Percentiles rank a stretch among this genome's conserved stretches.
These are phyloP conservation scores for Cryoendolithus antarcticus DNA, from an alignment of 2,329 filamentous ascomycete genomes.

Conservation along the genomic window DNA sequence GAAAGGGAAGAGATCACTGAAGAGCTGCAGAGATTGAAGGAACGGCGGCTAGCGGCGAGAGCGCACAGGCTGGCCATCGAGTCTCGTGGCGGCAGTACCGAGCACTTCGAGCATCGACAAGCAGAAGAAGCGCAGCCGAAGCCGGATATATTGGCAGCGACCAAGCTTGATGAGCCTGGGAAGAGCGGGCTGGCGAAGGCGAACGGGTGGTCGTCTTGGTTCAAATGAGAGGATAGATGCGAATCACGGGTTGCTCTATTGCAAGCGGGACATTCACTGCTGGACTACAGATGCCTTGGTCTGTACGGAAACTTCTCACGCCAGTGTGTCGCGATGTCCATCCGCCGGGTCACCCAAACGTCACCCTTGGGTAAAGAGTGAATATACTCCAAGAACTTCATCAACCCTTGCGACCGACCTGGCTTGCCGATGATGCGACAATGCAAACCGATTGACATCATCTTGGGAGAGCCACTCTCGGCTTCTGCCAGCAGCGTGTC, in stretches of 20 bases:
- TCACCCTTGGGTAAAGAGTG: slow-evolving; percentile 31
- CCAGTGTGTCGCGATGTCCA: background rate
- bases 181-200: slow-evolving; percentile 10
- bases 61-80: slow-evolving; percentile 35
- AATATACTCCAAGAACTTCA: slow-evolving; percentile 43
- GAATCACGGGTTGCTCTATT: background rate
- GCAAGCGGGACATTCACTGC: no score
- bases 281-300: background rate
- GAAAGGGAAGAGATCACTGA: slow-evolving; percentile 71
- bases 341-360: slow-evolving; percentile 34
- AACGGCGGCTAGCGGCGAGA: slow-evolving; percentile 33
- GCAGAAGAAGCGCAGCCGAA: slow-evolving; percentile 11
- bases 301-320: background rate
- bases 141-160: slow-evolving; percentile 15
- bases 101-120: slow-evolving; percentile 13
- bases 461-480: slow-evolving; percentile 36
- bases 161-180: slow-evolving; percentile 13
- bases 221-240: slow-evolving; percentile 2
- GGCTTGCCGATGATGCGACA: slow-evolving; percentile 42
- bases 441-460: slow-evolving; percentile 47
- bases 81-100: slow-evolving; percentile 16
- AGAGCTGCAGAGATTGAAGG: slow-evolving; percentile 63
- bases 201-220: slow-evolving; percentile 10
- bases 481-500: slow-evolving; percentile 44
- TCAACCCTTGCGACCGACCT: slow-evolving; percentile 38